Evolutionary conservation across 352 stramenopile species (phyloP).

Genomic region (Pythium dissimile): DNA sequence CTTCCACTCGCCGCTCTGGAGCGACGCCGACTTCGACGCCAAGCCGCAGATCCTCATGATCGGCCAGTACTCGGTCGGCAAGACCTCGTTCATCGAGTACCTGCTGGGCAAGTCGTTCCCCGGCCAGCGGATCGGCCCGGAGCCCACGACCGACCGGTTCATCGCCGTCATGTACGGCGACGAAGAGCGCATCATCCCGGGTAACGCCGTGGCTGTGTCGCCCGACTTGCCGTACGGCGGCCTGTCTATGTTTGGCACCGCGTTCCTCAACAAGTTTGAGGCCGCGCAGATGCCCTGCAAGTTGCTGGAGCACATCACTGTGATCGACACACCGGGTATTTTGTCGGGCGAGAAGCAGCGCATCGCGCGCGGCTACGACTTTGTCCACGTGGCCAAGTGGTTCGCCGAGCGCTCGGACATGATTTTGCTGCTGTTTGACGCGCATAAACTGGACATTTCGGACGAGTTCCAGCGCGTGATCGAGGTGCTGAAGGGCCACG

Average conservation of each 20-base stretch:
- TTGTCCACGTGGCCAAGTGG: conserved; percentile 88
- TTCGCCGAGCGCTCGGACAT: conserved; percentile 97
- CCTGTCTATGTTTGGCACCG: conserved; percentile 95
- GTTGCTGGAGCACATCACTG: conserved; percentile 94
- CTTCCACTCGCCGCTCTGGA: conserved; percentile 92
- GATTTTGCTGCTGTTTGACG: conserved; percentile 99
- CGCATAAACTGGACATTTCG: conserved; percentile 99
- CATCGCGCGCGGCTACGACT: conserved; percentile 96
- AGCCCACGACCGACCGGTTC: conserved; percentile 98
- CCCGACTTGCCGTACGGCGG: conserved; percentile 93
- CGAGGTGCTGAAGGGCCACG: conserved; percentile 94
- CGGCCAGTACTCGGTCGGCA: conserved; percentile 97
- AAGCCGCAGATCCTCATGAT: conserved; percentile 98
- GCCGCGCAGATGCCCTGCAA: conserved; percentile 92
- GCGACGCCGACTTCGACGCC: conserved; percentile 95
- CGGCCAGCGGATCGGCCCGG: conserved; percentile 95
- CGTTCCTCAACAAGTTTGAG: conserved; percentile 98
- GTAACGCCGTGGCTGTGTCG: conserved; percentile 95
- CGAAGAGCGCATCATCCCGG: conserved; percentile 95
- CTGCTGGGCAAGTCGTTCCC: conserved; percentile 96
- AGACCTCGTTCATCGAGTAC: conserved; percentile 98
- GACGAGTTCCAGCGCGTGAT: conserved; percentile 99
- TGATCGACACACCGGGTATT: conserved; percentile 98
- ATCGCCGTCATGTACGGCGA: conserved; percentile 97
- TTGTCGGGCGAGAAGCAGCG: conserved; percentile 98